Evolutionary conservation across 176 grass and related monocot genomes (phyloP).

Genomic region (Dactylis glomerata): DNA sequence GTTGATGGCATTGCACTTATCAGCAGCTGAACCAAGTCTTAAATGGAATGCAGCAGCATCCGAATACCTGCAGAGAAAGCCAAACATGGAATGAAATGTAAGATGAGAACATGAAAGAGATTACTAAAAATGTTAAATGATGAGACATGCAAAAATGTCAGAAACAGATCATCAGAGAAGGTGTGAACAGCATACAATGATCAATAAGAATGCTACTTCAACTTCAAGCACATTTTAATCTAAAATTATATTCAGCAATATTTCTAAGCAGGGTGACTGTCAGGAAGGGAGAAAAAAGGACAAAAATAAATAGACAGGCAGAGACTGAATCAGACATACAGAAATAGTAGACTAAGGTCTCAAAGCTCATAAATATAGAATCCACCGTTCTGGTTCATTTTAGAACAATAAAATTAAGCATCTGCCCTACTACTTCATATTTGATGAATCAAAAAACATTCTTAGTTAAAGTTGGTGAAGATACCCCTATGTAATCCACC

Average conservation of each 20-base stretch:
- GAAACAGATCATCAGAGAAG: background rate
- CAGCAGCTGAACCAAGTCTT: slow-evolving; percentile 82
- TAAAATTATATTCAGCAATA: background rate
- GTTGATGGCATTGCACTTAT: slow-evolving; percentile 91
- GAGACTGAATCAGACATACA: background rate
- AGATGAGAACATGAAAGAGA: background rate
- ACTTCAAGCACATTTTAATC: background rate
- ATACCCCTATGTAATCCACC: background rate
- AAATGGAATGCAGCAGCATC: slow-evolving; percentile 86
- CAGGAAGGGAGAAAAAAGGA: background rate
- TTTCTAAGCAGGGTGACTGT: background rate
- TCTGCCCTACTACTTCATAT: background rate
- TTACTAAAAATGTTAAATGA: background rate
- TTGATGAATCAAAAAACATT: background rate
- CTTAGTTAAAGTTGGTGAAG: slow-evolving; percentile 5
- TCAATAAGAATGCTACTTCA: background rate
- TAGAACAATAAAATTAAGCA: background rate
- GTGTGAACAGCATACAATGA: background rate
- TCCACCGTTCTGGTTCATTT: background rate
- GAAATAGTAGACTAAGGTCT: background rate
- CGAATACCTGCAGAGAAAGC: slow-evolving; percentile 49
- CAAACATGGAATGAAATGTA: slow-evolving; percentile 10
- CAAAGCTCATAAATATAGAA: background rate
- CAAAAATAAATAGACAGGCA: background rate
- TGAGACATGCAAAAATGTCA: background rate